These are phyloP conservation scores for Escovopsis sp. DNA, from an alignment of 2,329 filamentous ascomycete species.

Conservation along the genomic window DNA sequence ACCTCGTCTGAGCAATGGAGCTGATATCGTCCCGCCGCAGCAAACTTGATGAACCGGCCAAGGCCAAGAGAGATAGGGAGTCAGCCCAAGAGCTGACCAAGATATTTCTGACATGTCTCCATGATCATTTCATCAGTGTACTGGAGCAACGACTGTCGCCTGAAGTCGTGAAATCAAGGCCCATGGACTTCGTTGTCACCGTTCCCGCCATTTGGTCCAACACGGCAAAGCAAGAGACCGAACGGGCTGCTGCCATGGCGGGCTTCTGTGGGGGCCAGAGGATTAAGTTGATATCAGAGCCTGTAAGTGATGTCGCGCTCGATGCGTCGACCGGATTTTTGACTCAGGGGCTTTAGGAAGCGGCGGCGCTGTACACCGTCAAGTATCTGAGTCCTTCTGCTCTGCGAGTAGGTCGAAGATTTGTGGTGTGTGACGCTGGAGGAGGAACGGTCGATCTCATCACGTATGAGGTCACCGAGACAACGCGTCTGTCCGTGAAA, in stretches of 20 bases:
- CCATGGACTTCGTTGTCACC: slow-evolving; percentile 39
- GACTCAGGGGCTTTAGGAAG: slow-evolving; percentile 22
- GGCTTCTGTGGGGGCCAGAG: slow-evolving; percentile 25
- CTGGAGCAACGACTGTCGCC: slow-evolving; percentile 28
- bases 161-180: slow-evolving; percentile 26
- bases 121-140: slow-evolving; percentile 31
- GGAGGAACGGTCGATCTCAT: slow-evolving; percentile 41
- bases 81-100: slow-evolving; percentile 22
- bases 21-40: slow-evolving; percentile 8
- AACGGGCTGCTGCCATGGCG: slow-evolving; percentile 23
- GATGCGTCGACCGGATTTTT: not conserved
- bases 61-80: slow-evolving; percentile 17
- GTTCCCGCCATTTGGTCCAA: slow-evolving; percentile 47
- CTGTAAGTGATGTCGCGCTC: slow-evolving; percentile 15
- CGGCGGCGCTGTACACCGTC: slow-evolving; percentile 35
- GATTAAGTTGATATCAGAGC: slow-evolving; percentile 35
- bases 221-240: slow-evolving; percentile 35
- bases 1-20: slow-evolving; percentile 8
- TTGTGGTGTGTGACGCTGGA: slow-evolving; percentile 39
- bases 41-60: slow-evolving; percentile 21
- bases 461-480: slow-evolving; percentile 31
- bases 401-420: slow-evolving; percentile 29
- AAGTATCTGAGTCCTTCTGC: slow-evolving; percentile 27
- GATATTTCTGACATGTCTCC: slow-evolving; percentile 31
- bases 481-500: slow-evolving; percentile 29